Evolutionary conservation across 2,329 filamentous ascomycete genomes (phyloP).

Genomic region (Botrytis deweyae): DNA sequence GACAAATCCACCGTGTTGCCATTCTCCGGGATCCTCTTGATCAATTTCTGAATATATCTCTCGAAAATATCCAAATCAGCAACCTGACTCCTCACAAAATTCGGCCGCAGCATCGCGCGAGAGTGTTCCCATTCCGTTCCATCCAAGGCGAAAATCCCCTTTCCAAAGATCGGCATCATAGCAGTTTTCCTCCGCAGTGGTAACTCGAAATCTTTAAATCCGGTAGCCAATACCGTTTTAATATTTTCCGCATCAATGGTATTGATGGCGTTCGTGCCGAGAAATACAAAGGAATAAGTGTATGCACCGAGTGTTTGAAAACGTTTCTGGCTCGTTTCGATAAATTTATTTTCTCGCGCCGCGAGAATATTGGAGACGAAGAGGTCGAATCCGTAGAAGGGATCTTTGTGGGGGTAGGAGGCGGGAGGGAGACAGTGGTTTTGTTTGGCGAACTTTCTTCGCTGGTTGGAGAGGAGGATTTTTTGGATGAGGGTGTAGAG

Average conservation of each 20-base stretch:
- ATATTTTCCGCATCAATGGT: constrained; percentile 57
- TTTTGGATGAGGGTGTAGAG: constrained; percentile 23
- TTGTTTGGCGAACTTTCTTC: constrained; percentile 18
- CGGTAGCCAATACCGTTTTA: constrained; percentile 55
- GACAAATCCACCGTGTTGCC: constrained; percentile 59
- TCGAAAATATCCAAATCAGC: constrained; percentile 58
- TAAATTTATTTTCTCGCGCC: constrained; percentile 41
- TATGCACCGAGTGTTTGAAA: constrained; percentile 35
- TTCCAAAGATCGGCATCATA: constrained; percentile 51
- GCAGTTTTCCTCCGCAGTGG: constrained; percentile 45
- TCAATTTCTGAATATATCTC: constrained; percentile 55
- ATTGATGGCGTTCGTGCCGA: constrained; percentile 43
- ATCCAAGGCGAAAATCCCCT: constrained; percentile 57
- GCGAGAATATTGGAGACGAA: constrained; percentile 44
- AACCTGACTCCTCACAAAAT: constrained; percentile 51
- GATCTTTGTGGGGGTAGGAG: constrained; percentile 52
- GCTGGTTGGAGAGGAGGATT: constrained; percentile 15
- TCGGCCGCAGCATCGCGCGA: constrained; percentile 53
- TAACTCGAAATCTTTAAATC: constrained; percentile 56
- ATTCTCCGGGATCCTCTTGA: constrained; percentile 56
- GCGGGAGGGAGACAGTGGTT: constrained; percentile 50
- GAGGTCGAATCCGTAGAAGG: constrained; percentile 53
- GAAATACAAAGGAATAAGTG: constrained; percentile 20
- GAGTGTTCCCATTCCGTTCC: constrained; percentile 54
- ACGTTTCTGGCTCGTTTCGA: constrained; percentile 40